These are phyloP conservation scores for Lunularia cruciata DNA, from an alignment of 225 moss, liverwort and hornwort species.

Conservation along the genomic window DNA sequence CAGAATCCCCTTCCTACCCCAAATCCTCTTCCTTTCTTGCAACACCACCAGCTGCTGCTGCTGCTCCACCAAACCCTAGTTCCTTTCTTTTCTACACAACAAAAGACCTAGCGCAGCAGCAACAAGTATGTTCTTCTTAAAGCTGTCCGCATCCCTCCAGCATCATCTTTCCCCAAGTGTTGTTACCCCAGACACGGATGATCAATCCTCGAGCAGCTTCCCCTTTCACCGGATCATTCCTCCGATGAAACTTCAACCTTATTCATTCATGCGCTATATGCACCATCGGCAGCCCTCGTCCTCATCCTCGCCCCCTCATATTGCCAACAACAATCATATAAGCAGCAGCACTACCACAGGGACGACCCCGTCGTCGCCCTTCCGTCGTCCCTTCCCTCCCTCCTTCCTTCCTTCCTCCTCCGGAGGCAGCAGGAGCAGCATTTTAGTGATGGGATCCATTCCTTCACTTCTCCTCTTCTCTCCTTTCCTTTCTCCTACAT, in stretches of 20 bases:
- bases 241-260: not conserved
- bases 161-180: not conserved
- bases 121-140: not conserved
- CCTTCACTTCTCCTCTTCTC: not conserved
- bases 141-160: not conserved
- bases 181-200: not conserved
- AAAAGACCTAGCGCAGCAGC: constrained; percentile 9
- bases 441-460: not conserved
- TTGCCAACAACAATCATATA: not conserved
- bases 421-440: not conserved
- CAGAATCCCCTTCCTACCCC: not conserved
- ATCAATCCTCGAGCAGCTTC: not conserved
- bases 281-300: not conserved
- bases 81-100: constrained; percentile 2
- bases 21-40: constrained; percentile 16
- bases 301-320: constrained; percentile 1
- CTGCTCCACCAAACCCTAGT: constrained; percentile 18
- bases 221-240: not conserved
- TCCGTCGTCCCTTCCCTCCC: constrained; percentile 9
- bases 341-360: no score
- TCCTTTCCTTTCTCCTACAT: not conserved
- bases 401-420: no score
- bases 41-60: constrained; percentile 3
- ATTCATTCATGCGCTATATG: not conserved
- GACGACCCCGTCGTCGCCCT: not conserved